A percentile compares a stretch with the other conserved stretches of the same genome.
phyloP scores from a whole-genome alignment of 2,329 filamentous ascomycete species.

The Claviceps digitariae region DNA sequence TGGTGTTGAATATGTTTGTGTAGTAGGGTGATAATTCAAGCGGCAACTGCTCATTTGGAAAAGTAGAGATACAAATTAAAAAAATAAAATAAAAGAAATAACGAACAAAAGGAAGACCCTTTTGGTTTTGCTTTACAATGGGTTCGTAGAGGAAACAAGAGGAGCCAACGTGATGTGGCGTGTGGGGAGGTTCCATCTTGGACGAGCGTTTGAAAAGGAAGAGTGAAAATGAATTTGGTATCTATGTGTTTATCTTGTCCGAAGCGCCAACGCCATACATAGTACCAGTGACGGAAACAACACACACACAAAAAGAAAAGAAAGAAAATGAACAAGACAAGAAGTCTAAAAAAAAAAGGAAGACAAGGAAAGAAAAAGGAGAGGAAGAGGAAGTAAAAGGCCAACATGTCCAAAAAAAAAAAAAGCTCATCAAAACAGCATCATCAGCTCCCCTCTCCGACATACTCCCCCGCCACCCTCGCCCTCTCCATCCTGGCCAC shows the following conservation, averaged over 20 bases:
- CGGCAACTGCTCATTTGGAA: background rate
- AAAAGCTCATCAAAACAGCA: background rate
- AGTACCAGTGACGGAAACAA: background rate
- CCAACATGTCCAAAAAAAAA: background rate
- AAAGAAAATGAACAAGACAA: background rate
- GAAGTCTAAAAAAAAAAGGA: background rate
- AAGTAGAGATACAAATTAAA: background rate
- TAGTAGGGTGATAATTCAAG: background rate
- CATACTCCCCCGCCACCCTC: slow-evolving; percentile 44
- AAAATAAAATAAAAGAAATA: no score
- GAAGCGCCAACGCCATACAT: background rate
- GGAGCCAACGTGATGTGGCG: background rate
- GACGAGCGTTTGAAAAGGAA: background rate
- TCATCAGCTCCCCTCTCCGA: slow-evolving; percentile 22
- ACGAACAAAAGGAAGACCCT: background rate
- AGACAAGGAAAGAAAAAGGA: no score
- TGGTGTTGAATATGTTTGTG: background rate
- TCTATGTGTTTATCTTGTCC: background rate
- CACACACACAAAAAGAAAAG: background rate
- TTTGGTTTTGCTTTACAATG: background rate
- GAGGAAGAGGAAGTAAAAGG: background rate
- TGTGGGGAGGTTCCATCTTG: background rate
- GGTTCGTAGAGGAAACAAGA: background rate
- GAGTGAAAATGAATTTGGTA: background rate
- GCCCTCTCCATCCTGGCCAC: slow-evolving; percentile 54